phyloP scores from a whole-genome alignment of 495 filamentous ascomycete species.

The Tetracladium setigerum region DNA sequence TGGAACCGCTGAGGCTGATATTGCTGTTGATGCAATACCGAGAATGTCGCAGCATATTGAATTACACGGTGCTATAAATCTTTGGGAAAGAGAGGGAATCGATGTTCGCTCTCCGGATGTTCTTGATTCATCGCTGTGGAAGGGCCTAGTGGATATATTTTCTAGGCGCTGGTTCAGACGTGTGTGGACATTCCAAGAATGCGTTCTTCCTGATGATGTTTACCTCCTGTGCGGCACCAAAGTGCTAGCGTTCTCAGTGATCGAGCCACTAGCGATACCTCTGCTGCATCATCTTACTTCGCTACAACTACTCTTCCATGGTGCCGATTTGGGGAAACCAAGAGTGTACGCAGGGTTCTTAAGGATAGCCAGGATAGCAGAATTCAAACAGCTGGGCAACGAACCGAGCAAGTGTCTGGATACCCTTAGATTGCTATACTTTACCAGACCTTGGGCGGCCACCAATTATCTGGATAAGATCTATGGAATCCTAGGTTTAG shows the following conservation, averaged over 20 bases:
- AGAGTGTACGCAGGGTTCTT: not conserved
- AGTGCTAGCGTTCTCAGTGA: not conserved
- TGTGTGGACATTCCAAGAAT: slow-evolving; percentile 5
- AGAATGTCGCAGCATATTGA: not conserved
- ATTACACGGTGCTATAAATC: not conserved
- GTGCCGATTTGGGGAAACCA: not conserved
- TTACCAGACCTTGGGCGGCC: not conserved
- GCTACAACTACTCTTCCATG: not conserved
- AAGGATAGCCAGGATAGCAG: not conserved
- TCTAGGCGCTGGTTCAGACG: slow-evolving; percentile 2
- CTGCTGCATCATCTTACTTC: not conserved
- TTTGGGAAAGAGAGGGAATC: slow-evolving; percentile 6
- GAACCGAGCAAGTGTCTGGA: not conserved
- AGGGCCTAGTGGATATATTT: slow-evolving; percentile 2
- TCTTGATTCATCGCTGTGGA: slow-evolving; percentile 1
- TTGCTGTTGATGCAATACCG: slow-evolving; percentile 7
- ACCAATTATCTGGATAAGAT: slow-evolving; percentile 1
- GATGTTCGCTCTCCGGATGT: not conserved
- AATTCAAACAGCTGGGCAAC: not conserved
- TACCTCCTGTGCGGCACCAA: not conserved
- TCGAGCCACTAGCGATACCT: not conserved
- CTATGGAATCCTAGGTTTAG: slow-evolving; percentile 2
- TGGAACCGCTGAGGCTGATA: slow-evolving; percentile 2
- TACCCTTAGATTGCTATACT: not conserved
- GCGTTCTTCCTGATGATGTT: not conserved